These are phyloP conservation scores for Podospora bellae-mahoneyi DNA, from an alignment of 495 filamentous ascomycete species.

Conservation along the genomic window DNA sequence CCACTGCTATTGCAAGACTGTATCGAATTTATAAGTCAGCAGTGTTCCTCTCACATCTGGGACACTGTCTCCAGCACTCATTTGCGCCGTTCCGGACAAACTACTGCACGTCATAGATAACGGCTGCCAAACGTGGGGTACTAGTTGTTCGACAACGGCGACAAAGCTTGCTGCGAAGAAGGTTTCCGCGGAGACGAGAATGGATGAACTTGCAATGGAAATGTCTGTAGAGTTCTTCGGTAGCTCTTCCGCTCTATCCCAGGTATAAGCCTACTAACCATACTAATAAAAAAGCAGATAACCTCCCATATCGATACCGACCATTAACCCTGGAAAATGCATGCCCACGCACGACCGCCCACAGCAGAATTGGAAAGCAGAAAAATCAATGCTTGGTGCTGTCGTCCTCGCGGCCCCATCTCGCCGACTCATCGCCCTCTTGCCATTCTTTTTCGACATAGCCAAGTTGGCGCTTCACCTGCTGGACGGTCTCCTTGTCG, in stretches of 20 bases:
- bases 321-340: constrained; percentile 6
- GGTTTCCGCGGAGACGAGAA: neutral
- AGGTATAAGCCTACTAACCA: neutral
- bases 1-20: neutral
- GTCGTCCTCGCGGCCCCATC: constrained; percentile 60
- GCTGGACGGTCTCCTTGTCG: constrained; percentile 68
- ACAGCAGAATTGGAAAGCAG: neutral
- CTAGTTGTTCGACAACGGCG: neutral
- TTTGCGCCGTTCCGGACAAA: neutral
- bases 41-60: neutral
- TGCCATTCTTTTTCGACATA: constrained; percentile 84
- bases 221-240: neutral
- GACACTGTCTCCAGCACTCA: neutral
- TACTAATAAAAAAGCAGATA: constrained; percentile 8
- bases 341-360: neutral
- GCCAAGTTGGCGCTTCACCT: constrained; percentile 79
- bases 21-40: neutral
- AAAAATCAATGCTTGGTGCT: constrained; percentile 17
- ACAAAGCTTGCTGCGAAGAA: neutral
- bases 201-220: neutral
- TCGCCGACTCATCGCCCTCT: constrained; percentile 74
- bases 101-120: constrained; percentile 3
- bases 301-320: constrained; percentile 11
- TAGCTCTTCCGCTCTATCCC: neutral
- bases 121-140: constrained; percentile 4